These are phyloP conservation scores for Zymoseptoria ardabiliae DNA, from an alignment of 2,329 filamentous ascomycete species.

Conservation along the genomic window DNA sequence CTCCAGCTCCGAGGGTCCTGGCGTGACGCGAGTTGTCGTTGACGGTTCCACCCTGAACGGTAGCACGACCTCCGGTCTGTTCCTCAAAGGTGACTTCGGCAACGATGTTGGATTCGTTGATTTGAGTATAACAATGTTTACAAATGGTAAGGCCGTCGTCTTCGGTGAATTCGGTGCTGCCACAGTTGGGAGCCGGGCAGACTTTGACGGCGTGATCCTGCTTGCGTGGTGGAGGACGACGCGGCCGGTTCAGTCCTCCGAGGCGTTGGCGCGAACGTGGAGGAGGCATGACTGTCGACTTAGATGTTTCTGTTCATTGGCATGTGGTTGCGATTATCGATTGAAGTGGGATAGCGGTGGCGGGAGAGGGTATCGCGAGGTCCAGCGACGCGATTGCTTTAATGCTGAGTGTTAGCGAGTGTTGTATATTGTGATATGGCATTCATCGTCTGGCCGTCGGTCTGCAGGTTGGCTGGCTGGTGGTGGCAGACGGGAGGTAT, in stretches of 20 bases:
- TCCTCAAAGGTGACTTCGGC: constrained; percentile 89
- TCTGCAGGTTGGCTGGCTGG: background rate
- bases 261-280: background rate
- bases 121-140: constrained; percentile 73
- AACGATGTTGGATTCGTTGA: constrained; percentile 82
- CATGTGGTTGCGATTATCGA: background rate
- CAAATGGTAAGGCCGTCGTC: constrained; percentile 52
- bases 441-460: background rate
- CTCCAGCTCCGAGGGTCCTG: constrained; percentile 48
- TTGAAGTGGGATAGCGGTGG: background rate
- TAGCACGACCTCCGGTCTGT: constrained; percentile 72
- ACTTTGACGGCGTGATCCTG: constrained; percentile 4
- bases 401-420: background rate
- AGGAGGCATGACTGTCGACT: background rate
- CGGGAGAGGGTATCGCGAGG: background rate
- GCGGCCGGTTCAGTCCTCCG: background rate
- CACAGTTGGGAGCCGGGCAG: constrained; percentile 11
- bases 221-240: background rate
- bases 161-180: constrained; percentile 20
- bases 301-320: background rate
- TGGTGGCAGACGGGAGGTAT: background rate
- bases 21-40: constrained; percentile 78
- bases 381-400: background rate
- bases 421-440: background rate
- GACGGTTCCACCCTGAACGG: constrained; percentile 85